These are phyloP conservation scores for Fusarium sp. DNA, from an alignment of 2,329 filamentous ascomycete genomes.

Conservation along the genomic window DNA sequence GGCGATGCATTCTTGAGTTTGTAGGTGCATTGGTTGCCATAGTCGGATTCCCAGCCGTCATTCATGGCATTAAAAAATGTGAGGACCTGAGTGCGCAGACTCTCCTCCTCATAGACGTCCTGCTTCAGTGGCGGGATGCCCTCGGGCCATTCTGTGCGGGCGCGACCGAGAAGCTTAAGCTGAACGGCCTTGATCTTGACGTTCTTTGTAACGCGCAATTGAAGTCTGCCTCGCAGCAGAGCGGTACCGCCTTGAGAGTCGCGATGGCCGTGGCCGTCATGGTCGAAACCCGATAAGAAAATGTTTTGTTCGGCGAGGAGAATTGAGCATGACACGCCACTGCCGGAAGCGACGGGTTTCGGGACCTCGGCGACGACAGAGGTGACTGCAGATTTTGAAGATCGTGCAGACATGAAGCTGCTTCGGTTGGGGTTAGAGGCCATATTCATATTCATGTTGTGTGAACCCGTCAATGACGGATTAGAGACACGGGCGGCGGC, in stretches of 20 bases:
- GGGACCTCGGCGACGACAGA: conserved; percentile 65
- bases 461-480: conserved; percentile 32
- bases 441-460: conserved; percentile 33
- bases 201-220: conserved; percentile 85
- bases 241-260: conserved; percentile 78
- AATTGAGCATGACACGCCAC: conserved; percentile 80
- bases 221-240: conserved; percentile 85
- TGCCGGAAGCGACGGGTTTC: conserved; percentile 84
- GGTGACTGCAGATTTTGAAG: conserved; percentile 62
- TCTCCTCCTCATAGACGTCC: conserved; percentile 86
- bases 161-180: conserved; percentile 85
- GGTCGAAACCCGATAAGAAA: conserved; percentile 83
- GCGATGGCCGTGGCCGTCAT: conserved; percentile 66
- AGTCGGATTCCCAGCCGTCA: conserved; percentile 69
- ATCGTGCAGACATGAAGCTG: conserved; percentile 63
- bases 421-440: conserved; percentile 52
- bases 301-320: conserved; percentile 83
- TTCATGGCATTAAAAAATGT: conserved; percentile 90
- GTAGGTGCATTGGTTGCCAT: conserved; percentile 73
- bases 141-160: conserved; percentile 95
- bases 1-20: conserved; percentile 55
- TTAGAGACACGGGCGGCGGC: conserved; percentile 37
- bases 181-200: conserved; percentile 94
- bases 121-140: conserved; percentile 90
- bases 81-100: conserved; percentile 86